phyloP scores from a whole-genome alignment of 108 stramenopile genomes.

The Ochromonas danica region DNA sequence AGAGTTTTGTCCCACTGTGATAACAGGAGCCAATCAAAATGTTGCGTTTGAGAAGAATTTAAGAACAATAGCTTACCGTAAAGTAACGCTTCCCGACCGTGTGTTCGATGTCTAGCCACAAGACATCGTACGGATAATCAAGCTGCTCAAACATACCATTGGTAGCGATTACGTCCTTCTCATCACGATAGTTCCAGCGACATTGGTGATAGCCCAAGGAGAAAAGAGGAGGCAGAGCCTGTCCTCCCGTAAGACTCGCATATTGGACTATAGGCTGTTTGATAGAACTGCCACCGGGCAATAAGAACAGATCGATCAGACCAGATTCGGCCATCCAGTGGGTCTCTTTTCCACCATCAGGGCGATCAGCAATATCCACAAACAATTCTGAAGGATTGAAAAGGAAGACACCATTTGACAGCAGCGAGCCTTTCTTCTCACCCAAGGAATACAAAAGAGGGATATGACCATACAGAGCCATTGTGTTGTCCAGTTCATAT shows the following conservation, averaged over 20 bases:
- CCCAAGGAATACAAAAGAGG: conserved; percentile 60
- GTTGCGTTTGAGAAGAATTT: too few relatives aligned
- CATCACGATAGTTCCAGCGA: conserved; percentile 98
- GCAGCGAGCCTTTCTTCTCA: conserved; percentile 43
- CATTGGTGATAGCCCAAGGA: conserved; percentile 98
- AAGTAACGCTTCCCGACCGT: conserved; percentile 88
- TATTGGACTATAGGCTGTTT: conserved; percentile 91
- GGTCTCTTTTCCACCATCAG: conserved; percentile 50
- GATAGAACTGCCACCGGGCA: conserved; percentile 51
- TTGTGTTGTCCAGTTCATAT: conserved; percentile 94
- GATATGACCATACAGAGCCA: conserved; percentile 94
- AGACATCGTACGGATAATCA: conserved; percentile 97
- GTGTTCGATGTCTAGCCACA: conserved; percentile 99
- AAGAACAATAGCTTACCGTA: not conserved
- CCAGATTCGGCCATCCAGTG: conserved; percentile 94
- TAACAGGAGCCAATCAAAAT: not conserved
- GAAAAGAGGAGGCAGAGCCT: conserved; percentile 87
- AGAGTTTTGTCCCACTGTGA: conserved; percentile 77
- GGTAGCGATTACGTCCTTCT: conserved; percentile 86
- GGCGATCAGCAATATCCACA: conserved; percentile 76
- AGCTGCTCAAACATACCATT: conserved; percentile 86
- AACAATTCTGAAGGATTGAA: conserved; percentile 98
- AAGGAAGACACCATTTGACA: conserved; percentile 85
- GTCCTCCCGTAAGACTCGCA: conserved; percentile 75
- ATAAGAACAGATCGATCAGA: conserved; percentile 77